phyloP scores from a whole-genome alignment of 495 filamentous ascomycete species.

The Hyphodiscus hymeniophilus region DNA sequence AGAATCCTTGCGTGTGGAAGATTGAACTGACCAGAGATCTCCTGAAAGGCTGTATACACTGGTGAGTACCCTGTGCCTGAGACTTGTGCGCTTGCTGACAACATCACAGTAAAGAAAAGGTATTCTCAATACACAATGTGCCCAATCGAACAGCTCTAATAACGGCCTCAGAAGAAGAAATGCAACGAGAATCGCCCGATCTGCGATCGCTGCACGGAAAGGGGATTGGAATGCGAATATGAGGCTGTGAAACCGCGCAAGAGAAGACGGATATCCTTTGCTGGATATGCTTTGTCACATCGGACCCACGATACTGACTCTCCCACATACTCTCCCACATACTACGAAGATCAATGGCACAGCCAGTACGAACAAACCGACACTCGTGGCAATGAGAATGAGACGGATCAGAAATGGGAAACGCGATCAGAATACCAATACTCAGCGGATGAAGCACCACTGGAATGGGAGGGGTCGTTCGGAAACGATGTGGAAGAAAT shows the following conservation, averaged over 20 bases:
- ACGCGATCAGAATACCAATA: slow-evolving; percentile 5
- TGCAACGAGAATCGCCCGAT: slow-evolving; percentile 52
- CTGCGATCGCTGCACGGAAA: slow-evolving; percentile 50
- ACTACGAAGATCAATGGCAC: slow-evolving; percentile 14
- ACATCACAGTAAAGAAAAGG: slow-evolving; percentile 40
- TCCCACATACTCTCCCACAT: slow-evolving; percentile 10
- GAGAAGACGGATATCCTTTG: slow-evolving; percentile 27
- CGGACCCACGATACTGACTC: neutral
- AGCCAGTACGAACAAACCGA: slow-evolving; percentile 19
- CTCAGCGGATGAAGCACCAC: slow-evolving; percentile 3
- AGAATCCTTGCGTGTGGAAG: neutral
- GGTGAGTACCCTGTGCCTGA: slow-evolving; percentile 33
- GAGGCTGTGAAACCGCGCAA: slow-evolving; percentile 50
- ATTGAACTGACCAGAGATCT: neutral
- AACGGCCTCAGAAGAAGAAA: slow-evolving; percentile 48
- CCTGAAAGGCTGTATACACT: slow-evolving; percentile 44
- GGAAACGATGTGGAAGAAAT: slow-evolving; percentile 18
- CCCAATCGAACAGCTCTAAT: slow-evolving; percentile 13
- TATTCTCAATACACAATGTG: slow-evolving; percentile 13
- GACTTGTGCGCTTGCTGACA: slow-evolving; percentile 1
- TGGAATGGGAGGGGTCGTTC: slow-evolving; percentile 7
- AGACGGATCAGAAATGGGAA: slow-evolving; percentile 16
- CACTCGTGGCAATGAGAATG: neutral
- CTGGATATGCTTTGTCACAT: slow-evolving; percentile 8
- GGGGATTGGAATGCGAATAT: slow-evolving; percentile 44